Percentiles rank a stretch among this genome's conserved stretches.
These are phyloP conservation scores for Boletus vinaceobasis DNA, from an alignment of 768 basidiomycete species.

Conservation along the genomic window DNA sequence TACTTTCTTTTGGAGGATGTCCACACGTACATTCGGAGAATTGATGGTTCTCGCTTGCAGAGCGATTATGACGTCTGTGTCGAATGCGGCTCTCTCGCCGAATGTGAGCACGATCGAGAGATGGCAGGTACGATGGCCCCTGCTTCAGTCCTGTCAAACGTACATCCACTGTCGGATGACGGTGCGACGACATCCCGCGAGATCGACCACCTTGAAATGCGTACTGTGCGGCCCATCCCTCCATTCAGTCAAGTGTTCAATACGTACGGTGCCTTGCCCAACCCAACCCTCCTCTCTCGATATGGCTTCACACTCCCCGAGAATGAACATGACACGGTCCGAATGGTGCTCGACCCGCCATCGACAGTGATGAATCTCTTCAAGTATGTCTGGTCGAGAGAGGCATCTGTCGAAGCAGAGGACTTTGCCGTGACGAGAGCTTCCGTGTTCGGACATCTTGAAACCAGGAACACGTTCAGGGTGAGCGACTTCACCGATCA, in stretches of 20 bases:
- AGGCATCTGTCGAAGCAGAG: background rate
- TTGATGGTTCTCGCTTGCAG: slow-evolving; percentile 34
- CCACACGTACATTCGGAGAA: background rate
- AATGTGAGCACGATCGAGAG: slow-evolving; percentile 66
- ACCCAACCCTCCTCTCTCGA: slow-evolving; percentile 60
- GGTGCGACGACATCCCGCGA: slow-evolving; percentile 4
- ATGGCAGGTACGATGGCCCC: slow-evolving; percentile 1
- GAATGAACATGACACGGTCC: slow-evolving; percentile 63
- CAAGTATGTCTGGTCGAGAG: slow-evolving; percentile 8
- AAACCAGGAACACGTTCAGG: slow-evolving; percentile 28
- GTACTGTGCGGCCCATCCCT: slow-evolving; percentile 50
- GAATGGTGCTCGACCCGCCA: slow-evolving; percentile 26
- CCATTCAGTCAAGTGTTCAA: slow-evolving; percentile 65
- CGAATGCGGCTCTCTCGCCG: slow-evolving; percentile 62
- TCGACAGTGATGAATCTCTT: slow-evolving; percentile 13
- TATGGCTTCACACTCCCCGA: slow-evolving; percentile 77
- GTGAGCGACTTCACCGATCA: slow-evolving; percentile 22
- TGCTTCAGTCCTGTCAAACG: background rate
- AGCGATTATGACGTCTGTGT: slow-evolving; percentile 72
- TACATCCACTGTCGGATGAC: slow-evolving; percentile 13
- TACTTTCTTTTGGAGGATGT: slow-evolving; percentile 4
- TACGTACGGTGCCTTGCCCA: slow-evolving; percentile 67
- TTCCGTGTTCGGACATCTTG: slow-evolving; percentile 6
- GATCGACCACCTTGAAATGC: slow-evolving; percentile 62
- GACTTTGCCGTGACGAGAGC: slow-evolving; percentile 18